A percentile compares a stretch with the other conserved stretches of the same genome.
Conservation (phyloP, 2,329 filamentous ascomycete genomes). For the Epicoccum sorghinum region DNA sequence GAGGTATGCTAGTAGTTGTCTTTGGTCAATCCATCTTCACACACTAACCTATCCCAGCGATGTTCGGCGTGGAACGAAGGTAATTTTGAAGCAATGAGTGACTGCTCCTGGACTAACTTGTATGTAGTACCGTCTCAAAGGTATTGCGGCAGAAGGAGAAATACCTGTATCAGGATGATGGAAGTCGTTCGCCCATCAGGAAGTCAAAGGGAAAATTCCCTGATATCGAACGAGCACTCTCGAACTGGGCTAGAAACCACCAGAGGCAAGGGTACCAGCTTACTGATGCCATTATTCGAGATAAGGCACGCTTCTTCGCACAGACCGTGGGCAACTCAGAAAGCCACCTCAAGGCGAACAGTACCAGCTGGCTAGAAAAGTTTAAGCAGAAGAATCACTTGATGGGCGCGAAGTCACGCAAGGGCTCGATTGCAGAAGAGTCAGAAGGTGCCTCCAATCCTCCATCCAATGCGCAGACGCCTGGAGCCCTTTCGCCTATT, state of each 20-base stretch:
- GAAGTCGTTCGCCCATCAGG: slow-evolving; percentile 79
- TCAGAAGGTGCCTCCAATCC: slow-evolving; percentile 66
- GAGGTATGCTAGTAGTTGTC: slow-evolving; percentile 62
- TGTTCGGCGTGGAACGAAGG: slow-evolving; percentile 98
- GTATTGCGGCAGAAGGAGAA: slow-evolving; percentile 94
- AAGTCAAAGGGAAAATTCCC: slow-evolving; percentile 83
- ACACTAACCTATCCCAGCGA: slow-evolving; percentile 59
- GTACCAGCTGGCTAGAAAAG: slow-evolving; percentile 84
- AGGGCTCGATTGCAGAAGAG: slow-evolving; percentile 67
- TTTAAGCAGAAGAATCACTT: slow-evolving; percentile 89
- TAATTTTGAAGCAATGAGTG: slow-evolving; percentile 51
- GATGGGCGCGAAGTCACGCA: slow-evolving; percentile 60
- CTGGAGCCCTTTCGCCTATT: slow-evolving; percentile 71
- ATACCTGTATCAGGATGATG: slow-evolving; percentile 83
- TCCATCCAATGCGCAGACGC: slow-evolving; percentile 65
- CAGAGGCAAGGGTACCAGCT: slow-evolving; percentile 76
- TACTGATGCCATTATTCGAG: slow-evolving; percentile 80
- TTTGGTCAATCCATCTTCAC: neutral
- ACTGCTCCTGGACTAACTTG: slow-evolving; percentile 23
- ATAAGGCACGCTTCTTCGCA: slow-evolving; percentile 83
- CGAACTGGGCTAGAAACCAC: slow-evolving; percentile 84
- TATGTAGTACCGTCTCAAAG: slow-evolving; percentile 91
- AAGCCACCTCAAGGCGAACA: slow-evolving; percentile 72
- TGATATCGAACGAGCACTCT: slow-evolving; percentile 89
- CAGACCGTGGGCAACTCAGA: slow-evolving; percentile 74